Base-by-base conservation (phyloP, 208 protist genomes). In the Crithidia expoeki region DNA sequence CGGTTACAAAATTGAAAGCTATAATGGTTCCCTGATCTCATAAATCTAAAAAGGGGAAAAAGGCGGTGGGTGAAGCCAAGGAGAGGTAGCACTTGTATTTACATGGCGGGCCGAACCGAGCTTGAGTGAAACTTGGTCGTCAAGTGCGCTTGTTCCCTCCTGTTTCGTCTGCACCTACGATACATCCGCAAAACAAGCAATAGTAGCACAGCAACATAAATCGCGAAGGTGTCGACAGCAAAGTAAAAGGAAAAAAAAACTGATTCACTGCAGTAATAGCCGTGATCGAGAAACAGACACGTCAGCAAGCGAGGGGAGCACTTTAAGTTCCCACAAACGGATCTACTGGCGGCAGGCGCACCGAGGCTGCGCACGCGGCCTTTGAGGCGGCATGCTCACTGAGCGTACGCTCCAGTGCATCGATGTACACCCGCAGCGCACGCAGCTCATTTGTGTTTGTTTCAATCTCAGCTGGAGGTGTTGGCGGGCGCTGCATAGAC, bases 371-470 rank as follows among this genome's bases (percentile, higher is more conserved):
- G 21, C 19, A 0, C n/a, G n/a, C 36, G 17, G 51, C 36, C 1
- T 52, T n/a, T 12, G 50, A 10, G 11, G 52, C 16, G 17, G 56
- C 49, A 28, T 55, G 67, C 25, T 50, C 76, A 14, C 68, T 63
- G 25, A 95, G 75, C 12, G 75, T 38, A 46, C 76, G 73, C 77
- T 98, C 88, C 56, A 94, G 62, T 23, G 88, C 77, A 3, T 92
- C 92, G 12, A 97, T 82, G 74, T 87, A 86, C 16, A 80, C 72
- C 7, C 94, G 76, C 63, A 97, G 76, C 73, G 84, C 76, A n/a
- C 76, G 69, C 25, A 98, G 94, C 61, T 96, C 87, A 3, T 64
- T 72, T 16, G 80, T 75, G 68, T 97, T 97, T 25, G 84, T 79
- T 56, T 97, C 93, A 28, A 98, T 84, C 68, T 93, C 83, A 11